phyloP scores from a whole-genome alignment of 2,329 filamentous ascomycete genomes.

The Pestalotiopsis fici region DNA sequence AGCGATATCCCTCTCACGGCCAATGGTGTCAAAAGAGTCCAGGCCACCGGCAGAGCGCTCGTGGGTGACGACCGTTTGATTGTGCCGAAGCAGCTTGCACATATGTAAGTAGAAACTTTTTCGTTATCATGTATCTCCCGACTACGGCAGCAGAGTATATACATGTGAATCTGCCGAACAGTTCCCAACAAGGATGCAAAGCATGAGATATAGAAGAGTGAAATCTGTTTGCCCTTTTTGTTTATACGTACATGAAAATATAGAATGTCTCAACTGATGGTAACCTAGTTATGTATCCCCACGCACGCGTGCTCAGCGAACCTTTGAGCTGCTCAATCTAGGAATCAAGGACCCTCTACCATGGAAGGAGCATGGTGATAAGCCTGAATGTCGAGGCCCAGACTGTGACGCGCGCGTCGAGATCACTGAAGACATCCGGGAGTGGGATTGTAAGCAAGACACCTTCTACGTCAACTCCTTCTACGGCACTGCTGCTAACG shows the following conservation, averaged over 20 bases:
- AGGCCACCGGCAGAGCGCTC: constrained; percentile 78
- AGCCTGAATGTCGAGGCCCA: constrained; percentile 28
- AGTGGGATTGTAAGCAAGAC: constrained; percentile 67
- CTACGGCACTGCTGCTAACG: not conserved
- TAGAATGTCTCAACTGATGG: not conserved
- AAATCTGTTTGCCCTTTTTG: no score
- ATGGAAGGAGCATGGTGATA: constrained; percentile 58
- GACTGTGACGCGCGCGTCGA: constrained; percentile 63
- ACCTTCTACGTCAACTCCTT: not conserved
- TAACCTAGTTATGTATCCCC: constrained; percentile 76
- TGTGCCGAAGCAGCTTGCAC: constrained; percentile 76
- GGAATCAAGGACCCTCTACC: constrained; percentile 70
- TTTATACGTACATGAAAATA: no score
- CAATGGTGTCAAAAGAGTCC: constrained; percentile 76
- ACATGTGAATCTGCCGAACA: no score
- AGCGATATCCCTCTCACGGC: constrained; percentile 86
- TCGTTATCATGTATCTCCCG: not conserved
- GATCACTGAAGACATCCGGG: constrained; percentile 71
- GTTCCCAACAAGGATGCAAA: not conserved
- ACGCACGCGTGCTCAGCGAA: constrained; percentile 79
- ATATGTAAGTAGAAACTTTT: constrained; percentile 64
- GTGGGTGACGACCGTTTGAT: constrained; percentile 85
- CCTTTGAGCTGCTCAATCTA: constrained; percentile 84
- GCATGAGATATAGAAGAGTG: no score
- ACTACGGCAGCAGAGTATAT: not conserved